Percentiles rank a stretch among this genome's conserved stretches.
Conservation (phyloP, 495 filamentous ascomycete genomes). For the Pseudevernia furfuracea region DNA sequence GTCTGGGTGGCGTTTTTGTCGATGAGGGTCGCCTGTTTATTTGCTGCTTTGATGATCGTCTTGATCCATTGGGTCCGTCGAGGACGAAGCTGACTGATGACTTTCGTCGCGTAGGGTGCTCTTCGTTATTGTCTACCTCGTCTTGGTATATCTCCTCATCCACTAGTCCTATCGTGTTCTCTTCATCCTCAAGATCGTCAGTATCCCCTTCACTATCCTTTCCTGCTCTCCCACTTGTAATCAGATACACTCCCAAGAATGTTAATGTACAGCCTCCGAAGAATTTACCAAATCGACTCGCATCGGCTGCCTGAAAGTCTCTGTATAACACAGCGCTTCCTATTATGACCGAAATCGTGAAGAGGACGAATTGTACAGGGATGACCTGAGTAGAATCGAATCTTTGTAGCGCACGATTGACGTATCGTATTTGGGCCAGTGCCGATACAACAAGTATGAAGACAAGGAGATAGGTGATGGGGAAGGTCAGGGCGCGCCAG, state of each 20-base stretch:
- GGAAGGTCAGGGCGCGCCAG: conserved; percentile 79
- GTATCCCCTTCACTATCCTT: conserved; percentile 40
- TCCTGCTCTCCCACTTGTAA: conserved; percentile 58
- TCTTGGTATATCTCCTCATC: conserved; percentile 40
- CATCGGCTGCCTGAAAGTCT: conserved; percentile 77
- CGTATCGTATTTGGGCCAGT: conserved; percentile 88
- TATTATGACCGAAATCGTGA: conserved; percentile 90
- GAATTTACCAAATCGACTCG: conserved; percentile 68
- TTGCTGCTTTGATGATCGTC: conserved; percentile 18
- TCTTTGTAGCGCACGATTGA: conserved; percentile 87
- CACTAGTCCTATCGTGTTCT: conserved; percentile 42
- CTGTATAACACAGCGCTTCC: conserved; percentile 88
- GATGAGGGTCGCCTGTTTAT: background rate
- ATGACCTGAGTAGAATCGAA: conserved; percentile 98
- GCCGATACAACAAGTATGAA: conserved; percentile 74
- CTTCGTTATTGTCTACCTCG: conserved; percentile 29
- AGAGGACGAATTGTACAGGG: conserved; percentile 91
- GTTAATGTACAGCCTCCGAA: conserved; percentile 82
- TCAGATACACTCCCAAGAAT: conserved; percentile 89
- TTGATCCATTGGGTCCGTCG: conserved; percentile 9
- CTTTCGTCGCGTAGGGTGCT: conserved; percentile 20
- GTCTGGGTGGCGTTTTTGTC: conserved; percentile 12
- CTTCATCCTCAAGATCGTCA: conserved; percentile 39
- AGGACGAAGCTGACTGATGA: conserved; percentile 22
- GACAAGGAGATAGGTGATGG: conserved; percentile 77